phyloP scores from a whole-genome alignment of 2,329 filamentous ascomycete species.

The Nemania sp. region DNA sequence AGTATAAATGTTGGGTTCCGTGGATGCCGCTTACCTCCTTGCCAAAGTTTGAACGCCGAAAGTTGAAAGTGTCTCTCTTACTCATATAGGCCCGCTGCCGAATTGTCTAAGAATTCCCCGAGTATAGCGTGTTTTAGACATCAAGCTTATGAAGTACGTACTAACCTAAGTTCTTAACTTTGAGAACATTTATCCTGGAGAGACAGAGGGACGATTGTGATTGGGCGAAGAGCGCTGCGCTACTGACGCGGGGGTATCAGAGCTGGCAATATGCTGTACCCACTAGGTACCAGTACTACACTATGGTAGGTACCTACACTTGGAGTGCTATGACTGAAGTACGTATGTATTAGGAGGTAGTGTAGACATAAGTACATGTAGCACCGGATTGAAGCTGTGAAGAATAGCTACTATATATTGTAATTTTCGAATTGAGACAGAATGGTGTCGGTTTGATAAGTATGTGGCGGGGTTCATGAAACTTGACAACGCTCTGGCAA shows the following conservation, averaged over 20 bases:
- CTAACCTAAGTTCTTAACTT: too few species aligned
- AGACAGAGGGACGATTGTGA: conserved; percentile 1
- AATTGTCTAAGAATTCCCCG: conserved; percentile 19
- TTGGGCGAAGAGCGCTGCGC: conserved; percentile 6
- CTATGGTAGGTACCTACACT: too few species aligned
- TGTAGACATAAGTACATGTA: too few species aligned
- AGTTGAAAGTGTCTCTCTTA: background rate
- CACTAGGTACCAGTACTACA: too few species aligned
- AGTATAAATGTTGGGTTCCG: conserved; percentile 1
- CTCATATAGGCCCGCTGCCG: conserved; percentile 6
- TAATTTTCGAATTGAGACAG: conserved; percentile 4
- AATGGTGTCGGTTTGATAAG: background rate
- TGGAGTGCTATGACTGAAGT: too few species aligned
- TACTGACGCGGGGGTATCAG: too few species aligned
- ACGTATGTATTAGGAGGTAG: too few species aligned
- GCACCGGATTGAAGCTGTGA: too few species aligned
- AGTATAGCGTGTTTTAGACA: conserved; percentile 16
- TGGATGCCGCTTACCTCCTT: background rate
- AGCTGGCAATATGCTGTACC: too few species aligned
- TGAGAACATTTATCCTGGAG: conserved; percentile 3
- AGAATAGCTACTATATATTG: too few species aligned
- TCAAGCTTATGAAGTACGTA: too few species aligned
- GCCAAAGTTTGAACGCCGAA: too few species aligned
- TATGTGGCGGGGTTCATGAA: background rate
- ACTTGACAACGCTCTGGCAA: background rate